Evolutionary conservation across 192 early-diverging fungal genomes (phyloP), one percentile per base, ranked within the genome.

Genomic region (Piromyces sp.): DNA sequence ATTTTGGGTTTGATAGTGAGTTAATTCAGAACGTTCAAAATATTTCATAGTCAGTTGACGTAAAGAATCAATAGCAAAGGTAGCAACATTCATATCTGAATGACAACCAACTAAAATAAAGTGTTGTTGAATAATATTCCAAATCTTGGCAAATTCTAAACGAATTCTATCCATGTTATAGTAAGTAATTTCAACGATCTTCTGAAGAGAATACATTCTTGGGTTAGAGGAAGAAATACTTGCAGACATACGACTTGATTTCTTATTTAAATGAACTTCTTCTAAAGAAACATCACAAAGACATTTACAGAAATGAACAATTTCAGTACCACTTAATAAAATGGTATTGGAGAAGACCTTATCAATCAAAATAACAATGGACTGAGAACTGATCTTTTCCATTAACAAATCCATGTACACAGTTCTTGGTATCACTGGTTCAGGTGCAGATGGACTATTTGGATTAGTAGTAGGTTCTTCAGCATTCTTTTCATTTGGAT

Each of bases 161-260:
- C 81, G 36, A 82, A 36, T 82, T 29, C 82, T 78, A 36, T 37
- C 79, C 82, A 82, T 82, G 13, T 82, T 82, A 38, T 82, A 82
- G 14, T 38, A 82, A 9, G 82, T 80, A 30, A 82, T 80, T 36
- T 82, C 82, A 6, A 82, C 82, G 17, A 82, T 80, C 14, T 82
- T 82, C 29, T 82, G 82, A 80, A 82, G 82, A 5, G 82, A 82
- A 38, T 81, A 82, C 82, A 82, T 82, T n/a, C 82, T 15, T 30
- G 51, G 51, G 4, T 7, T 3, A 9, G 26, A 68, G 2, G 51
- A 68, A n/a, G 51, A 68, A 68, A 68, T 68, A n/a, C 51, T 68
- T 7, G 51, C 51, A 68, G 51, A 68, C 51, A 68, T 68, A 68
- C 51, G 51, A 9, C 51, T 68, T 68, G 51, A 26, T n/a, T 68